phyloP scores from a whole-genome alignment of 306 rosid genomes.

The Cucurbita pepo region DNA sequence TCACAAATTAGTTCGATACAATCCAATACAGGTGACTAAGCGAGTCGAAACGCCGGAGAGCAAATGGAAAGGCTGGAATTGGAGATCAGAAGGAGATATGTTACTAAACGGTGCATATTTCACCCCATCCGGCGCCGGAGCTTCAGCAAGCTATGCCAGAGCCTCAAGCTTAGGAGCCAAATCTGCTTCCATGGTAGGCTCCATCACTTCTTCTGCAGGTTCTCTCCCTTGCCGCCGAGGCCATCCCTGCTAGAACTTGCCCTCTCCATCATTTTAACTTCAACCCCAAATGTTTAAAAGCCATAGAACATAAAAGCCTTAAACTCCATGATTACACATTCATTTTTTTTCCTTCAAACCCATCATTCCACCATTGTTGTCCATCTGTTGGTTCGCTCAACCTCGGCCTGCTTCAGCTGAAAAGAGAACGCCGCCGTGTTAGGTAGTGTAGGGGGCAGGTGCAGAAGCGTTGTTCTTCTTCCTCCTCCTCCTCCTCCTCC shows the following conservation, averaged over 20 bases:
- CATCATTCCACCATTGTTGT: slow-evolving; percentile 21
- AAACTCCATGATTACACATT: slow-evolving; percentile 30
- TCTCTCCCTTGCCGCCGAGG: slow-evolving; percentile 75
- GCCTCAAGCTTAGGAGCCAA: slow-evolving; percentile 99
- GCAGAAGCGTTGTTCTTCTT: slow-evolving; percentile 68
- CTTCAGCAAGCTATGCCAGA: slow-evolving; percentile 84
- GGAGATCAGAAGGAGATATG: slow-evolving; percentile 97
- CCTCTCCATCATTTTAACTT: slow-evolving; percentile 15
- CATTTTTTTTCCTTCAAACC: slow-evolving; percentile 21
- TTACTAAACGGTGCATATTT: slow-evolving; percentile 85
- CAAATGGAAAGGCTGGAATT: slow-evolving; percentile 79
- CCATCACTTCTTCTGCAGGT: slow-evolving; percentile 81
- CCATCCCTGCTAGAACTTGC: slow-evolving; percentile 32
- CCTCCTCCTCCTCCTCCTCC: background rate
- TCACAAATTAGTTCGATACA: background rate
- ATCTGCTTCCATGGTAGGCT: slow-evolving; percentile 86
- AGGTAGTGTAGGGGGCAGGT: slow-evolving; percentile 38
- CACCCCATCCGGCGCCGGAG: slow-evolving; percentile 97
- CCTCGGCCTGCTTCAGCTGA: slow-evolving; percentile 89
- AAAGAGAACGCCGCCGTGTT: slow-evolving; percentile 32
- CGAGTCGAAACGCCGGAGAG: slow-evolving; percentile 61
- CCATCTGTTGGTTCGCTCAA: slow-evolving; percentile 32
- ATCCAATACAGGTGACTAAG: slow-evolving; percentile 58
- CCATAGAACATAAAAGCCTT: slow-evolving; percentile 2
- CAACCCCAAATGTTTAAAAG: background rate